phyloP scores from a whole-genome alignment of 202 grass and related monocot genomes.

The Eragrostis tef region DNA sequence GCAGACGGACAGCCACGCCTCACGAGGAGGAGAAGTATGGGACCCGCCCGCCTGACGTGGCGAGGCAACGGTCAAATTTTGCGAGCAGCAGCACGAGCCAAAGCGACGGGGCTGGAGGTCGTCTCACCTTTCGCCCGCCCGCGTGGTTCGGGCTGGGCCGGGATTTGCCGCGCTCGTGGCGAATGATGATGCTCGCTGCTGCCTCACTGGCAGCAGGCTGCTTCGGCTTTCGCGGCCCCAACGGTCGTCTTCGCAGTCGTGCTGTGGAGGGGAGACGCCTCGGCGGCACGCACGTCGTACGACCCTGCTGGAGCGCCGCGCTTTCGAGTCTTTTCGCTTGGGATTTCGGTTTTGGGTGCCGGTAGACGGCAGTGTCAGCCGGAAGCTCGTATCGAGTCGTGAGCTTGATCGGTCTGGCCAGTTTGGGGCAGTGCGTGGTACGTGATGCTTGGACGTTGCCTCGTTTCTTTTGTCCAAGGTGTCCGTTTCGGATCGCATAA shows the following conservation, averaged over 20 bases:
- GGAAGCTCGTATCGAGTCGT: background rate
- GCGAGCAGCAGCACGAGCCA: background rate
- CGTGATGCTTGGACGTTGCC: too few relatives aligned
- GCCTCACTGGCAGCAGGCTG: background rate
- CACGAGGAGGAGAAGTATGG: conserved; percentile 9
- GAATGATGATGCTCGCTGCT: background rate
- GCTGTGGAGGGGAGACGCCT: background rate
- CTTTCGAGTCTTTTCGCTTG: background rate
- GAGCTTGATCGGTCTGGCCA: background rate
- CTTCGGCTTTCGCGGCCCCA: conserved; percentile 46
- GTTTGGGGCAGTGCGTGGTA: background rate
- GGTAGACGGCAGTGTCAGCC: background rate
- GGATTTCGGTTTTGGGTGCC: background rate
- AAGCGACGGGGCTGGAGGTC: background rate
- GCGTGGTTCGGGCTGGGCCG: background rate
- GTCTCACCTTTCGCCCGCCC: background rate
- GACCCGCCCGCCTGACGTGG: conserved; percentile 21
- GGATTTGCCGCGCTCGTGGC: conserved; percentile 21
- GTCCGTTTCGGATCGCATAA: too few relatives aligned
- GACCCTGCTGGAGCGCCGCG: background rate
- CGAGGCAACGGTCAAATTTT: conserved; percentile 65
- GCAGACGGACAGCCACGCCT: conserved; percentile 14
- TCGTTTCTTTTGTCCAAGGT: too few relatives aligned
- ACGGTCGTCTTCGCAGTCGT: conserved; percentile 51
- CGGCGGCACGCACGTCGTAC: background rate